A percentile compares a stretch with the other conserved stretches of the same genome.
These are phyloP conservation scores for Fraxinus nigra DNA, from an alignment of 305 asterid genomes.

Conservation along the genomic window DNA sequence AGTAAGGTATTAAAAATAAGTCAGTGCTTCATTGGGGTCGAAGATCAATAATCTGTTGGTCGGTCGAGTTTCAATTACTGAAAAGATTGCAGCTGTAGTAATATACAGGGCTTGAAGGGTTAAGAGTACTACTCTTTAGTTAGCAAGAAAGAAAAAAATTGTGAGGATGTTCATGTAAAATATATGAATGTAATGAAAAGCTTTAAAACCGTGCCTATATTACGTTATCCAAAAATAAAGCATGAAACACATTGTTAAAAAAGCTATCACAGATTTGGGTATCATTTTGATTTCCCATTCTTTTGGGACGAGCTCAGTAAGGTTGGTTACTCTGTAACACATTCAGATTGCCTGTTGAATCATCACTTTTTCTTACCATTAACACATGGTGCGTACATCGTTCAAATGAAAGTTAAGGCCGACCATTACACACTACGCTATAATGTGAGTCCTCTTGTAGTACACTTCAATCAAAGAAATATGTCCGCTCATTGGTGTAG, in stretches of 20 bases:
- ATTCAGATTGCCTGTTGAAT: not conserved
- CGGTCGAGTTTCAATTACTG: not conserved
- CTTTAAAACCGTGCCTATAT: not conserved
- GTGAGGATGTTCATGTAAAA: not conserved
- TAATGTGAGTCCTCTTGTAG: not conserved
- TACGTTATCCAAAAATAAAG: not conserved
- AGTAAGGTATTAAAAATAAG: slow-evolving; percentile 8
- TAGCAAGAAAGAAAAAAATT: not conserved
- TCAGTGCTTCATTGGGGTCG: not conserved
- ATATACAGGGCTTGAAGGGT: not conserved
- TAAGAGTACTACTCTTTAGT: not conserved
- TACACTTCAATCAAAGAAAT: not conserved
- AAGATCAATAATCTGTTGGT: slow-evolving; percentile 28
- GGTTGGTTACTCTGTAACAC: not conserved
- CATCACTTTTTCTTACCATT: not conserved
- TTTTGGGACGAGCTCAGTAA: not conserved
- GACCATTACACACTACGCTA: not conserved
- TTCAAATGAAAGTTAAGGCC: not conserved
- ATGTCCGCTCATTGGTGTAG: not conserved
- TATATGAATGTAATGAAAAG: not conserved
- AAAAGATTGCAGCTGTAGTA: not conserved
- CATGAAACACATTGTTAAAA: not conserved
- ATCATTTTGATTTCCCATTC: not conserved
- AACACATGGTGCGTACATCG: not conserved
- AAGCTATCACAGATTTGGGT: not conserved